Conservation (phyloP, 208 protist species). For the Leishmania braziliensis region DNA sequence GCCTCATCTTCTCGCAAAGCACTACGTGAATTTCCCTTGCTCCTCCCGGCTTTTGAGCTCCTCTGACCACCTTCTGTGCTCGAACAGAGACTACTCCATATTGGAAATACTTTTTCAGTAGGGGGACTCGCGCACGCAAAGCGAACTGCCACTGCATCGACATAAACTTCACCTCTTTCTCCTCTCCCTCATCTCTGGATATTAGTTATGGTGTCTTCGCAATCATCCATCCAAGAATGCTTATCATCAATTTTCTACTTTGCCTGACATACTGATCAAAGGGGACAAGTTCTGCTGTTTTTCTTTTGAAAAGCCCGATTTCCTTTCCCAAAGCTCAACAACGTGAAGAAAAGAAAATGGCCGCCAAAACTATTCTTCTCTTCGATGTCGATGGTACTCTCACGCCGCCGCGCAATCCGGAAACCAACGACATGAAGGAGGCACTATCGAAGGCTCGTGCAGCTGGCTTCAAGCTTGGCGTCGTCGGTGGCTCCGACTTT, state of each 20-base stretch:
- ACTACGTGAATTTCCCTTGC: background rate
- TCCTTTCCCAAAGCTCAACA: background rate
- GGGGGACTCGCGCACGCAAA: background rate
- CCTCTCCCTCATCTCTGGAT: background rate
- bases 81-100: background rate
- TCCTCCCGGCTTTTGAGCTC: background rate
- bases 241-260: background rate
- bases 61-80: background rate
- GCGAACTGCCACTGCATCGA: background rate
- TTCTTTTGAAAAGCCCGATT: background rate
- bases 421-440: constrained; percentile 90
- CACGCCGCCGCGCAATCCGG: constrained; percentile 75
- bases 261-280: background rate
- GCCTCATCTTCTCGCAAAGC: no score
- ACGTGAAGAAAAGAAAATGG: constrained; percentile 12
- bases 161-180: background rate
- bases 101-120: background rate
- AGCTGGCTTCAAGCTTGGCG: constrained; percentile 92
- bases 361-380: constrained; percentile 80
- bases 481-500: constrained; percentile 99
- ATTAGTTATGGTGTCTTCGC: background rate
- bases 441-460: constrained; percentile 82
- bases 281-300: background rate
- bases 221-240: background rate
- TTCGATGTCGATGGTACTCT: constrained; percentile 97